phyloP scores from a whole-genome alignment of 1,284 basidiomycete genomes.

The Neolentinus lepideus region DNA sequence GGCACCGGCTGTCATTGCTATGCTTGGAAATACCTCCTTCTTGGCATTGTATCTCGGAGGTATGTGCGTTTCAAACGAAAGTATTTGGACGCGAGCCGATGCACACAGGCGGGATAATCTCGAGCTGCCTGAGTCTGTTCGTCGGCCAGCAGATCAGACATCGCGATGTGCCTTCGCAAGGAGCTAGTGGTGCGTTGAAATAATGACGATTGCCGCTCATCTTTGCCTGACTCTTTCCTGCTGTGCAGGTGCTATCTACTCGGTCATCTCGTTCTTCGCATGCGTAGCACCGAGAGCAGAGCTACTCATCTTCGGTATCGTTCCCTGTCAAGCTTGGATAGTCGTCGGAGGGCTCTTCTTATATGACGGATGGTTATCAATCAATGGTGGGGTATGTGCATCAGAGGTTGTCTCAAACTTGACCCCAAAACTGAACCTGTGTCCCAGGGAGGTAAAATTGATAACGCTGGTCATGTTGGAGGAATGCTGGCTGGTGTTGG shows the following conservation, averaged over 20 bases:
- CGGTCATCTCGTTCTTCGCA: slow-evolving; percentile 65
- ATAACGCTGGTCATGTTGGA: slow-evolving; percentile 77
- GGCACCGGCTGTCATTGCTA: slow-evolving; percentile 59
- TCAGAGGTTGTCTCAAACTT: slow-evolving; percentile 6
- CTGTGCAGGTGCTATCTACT: slow-evolving; percentile 62
- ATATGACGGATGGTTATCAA: slow-evolving; percentile 53
- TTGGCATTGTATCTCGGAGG: slow-evolving; percentile 74
- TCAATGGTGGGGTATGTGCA: slow-evolving; percentile 32
- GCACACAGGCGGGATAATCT: slow-evolving; percentile 57
- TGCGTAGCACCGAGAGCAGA: slow-evolving; percentile 61
- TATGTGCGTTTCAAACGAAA: slow-evolving; percentile 21
- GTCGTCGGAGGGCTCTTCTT: slow-evolving; percentile 70
- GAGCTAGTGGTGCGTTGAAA: slow-evolving; percentile 60
- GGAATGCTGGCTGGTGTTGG: slow-evolving; percentile 67
- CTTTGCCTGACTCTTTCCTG: slow-evolving; percentile 4
- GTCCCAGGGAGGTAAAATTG: slow-evolving; percentile 37
- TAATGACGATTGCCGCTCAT: background rate
- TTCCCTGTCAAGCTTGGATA: slow-evolving; percentile 83
- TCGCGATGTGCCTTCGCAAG: slow-evolving; percentile 46
- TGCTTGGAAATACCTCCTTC: slow-evolving; percentile 69
- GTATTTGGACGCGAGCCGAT: too few species aligned
- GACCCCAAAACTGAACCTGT: slow-evolving; percentile 4
- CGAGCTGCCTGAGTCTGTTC: slow-evolving; percentile 50
- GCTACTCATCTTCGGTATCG: slow-evolving; percentile 76
- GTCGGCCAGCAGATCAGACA: slow-evolving; percentile 39